phyloP scores from a whole-genome alignment of 208 protist species.

The Tetramitus jugosus region DNA sequence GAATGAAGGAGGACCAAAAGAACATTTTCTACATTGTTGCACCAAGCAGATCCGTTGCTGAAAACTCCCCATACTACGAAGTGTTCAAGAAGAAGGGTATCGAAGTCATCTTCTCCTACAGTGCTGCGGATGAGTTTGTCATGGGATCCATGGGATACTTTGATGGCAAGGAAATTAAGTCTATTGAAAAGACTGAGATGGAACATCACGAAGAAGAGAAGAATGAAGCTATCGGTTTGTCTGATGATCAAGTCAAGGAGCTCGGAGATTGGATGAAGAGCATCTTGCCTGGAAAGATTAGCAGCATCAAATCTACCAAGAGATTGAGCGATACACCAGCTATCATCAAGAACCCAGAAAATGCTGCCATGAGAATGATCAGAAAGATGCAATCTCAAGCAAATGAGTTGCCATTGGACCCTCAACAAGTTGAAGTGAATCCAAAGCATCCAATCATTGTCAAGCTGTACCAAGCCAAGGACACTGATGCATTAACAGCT shows the following conservation, averaged over 20 bases:
- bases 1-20: conserved; percentile 83
- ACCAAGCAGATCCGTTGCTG: conserved; percentile 68
- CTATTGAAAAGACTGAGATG: conserved; percentile 44
- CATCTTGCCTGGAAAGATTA: conserved; percentile 35
- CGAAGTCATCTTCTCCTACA: conserved; percentile 54
- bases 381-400: conserved; percentile 77
- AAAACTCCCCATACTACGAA: conserved; percentile 88
- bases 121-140: not conserved
- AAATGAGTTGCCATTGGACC: conserved; percentile 58
- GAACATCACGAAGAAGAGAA: conserved; percentile 77
- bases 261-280: not conserved
- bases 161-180: not conserved
- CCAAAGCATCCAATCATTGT: conserved; percentile 72
- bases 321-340: conserved; percentile 73
- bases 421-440: conserved; percentile 72
- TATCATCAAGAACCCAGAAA: conserved; percentile 76
- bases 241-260: not conserved
- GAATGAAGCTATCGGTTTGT: conserved; percentile 51
- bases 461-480: conserved; percentile 74
- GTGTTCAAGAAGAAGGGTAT: conserved; percentile 83
- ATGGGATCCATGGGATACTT: not conserved
- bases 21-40: conserved; percentile 90
- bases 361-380: conserved; percentile 75
- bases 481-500: conserved; percentile 53
- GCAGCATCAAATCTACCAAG: conserved; percentile 64